Base-by-base conservation (phyloP, 805 yeast genomes). In the Ogataea trehaloabstinens region DNA sequence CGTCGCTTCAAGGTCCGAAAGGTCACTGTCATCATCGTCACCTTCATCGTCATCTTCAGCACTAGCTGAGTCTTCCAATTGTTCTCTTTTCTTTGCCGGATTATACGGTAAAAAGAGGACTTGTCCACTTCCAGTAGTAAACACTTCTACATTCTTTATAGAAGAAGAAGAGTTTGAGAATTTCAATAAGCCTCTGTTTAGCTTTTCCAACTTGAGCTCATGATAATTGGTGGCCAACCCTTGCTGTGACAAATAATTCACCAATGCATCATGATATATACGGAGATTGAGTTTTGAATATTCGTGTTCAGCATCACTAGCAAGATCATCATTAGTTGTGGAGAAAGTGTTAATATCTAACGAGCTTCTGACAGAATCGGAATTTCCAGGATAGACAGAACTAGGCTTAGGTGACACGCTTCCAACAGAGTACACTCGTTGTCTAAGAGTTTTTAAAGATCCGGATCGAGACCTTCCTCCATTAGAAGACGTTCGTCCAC, bases 81-180 rank as follows among this genome's bases (percentile, higher is more conserved):
- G 53, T 22, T 52, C 60, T 16, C 49, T 49, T 37, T 52, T 61
- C 37, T 54, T 59, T 16, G 54, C 51, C 3, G 66, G 63, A 35
- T 58, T 56, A 31, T 58, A 59, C 2, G 69, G 69, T 8, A 64
- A 28, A 28, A 56, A 60, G 16, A 64, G 34, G 10, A 63, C 50
- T 20, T 58, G 64, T 4, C 67, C 67, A 31, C 55, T 63, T 24
- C 63, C 62, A 0, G 66, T 55, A 10, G 59, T 17, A 22, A 52
- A 59, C 0, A 56, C 44, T 30, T 56, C 53, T n/a, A 48, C 37
- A 29, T 42, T 51, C 18, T 40, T 45, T 27, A 38, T 38, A 28
- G 29, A 25, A n/a, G 40, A 43, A 18, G 37, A 8, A 15, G 37
- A 28, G 4, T 24, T 15, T 19, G 42, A 4, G 15, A 49, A 35